Conservation (phyloP, 2,329 filamentous ascomycete genomes). For the Botrytis pseudocinerea region DNA sequence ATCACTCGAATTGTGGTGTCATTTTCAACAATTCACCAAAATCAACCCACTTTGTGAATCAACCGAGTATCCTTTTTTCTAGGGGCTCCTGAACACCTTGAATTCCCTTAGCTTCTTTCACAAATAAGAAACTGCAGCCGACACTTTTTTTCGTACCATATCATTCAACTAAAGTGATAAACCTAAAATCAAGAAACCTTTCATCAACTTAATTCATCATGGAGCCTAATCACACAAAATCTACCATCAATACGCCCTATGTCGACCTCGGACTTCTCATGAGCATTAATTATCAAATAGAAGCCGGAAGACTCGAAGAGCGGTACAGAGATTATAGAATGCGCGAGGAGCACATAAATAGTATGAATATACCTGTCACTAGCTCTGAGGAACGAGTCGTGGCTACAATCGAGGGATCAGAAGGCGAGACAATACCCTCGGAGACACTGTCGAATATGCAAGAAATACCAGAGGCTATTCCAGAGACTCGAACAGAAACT, state of each 20-base stretch:
- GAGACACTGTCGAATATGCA: not conserved
- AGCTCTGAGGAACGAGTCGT: not conserved
- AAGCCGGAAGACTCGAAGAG: not conserved
- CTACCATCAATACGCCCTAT: not conserved
- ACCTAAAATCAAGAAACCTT: not conserved
- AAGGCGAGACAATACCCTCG: not conserved
- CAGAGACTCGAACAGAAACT: not conserved
- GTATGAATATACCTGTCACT: too few species aligned
- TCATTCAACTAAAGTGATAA: not conserved
- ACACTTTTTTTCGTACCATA: rapidly evolving
- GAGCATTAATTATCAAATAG: not conserved
- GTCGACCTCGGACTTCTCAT: not conserved
- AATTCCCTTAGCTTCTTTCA: not conserved
- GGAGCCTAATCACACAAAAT: not conserved
- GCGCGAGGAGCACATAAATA: not conserved
- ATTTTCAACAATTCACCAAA: slow-evolving; percentile 4
- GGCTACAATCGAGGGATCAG: not conserved
- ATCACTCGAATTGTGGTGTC: not conserved
- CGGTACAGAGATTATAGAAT: not conserved
- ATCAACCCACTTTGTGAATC: slow-evolving; percentile 5
- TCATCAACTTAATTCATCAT: not conserved
- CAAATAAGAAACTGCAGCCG: not conserved
- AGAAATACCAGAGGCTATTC: not conserved
- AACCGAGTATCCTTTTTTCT: not conserved
- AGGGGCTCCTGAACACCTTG: not conserved